Base-by-base conservation (phyloP, 2,329 filamentous ascomycete genomes). In the Pseudogymnoascus sp. region DNA sequence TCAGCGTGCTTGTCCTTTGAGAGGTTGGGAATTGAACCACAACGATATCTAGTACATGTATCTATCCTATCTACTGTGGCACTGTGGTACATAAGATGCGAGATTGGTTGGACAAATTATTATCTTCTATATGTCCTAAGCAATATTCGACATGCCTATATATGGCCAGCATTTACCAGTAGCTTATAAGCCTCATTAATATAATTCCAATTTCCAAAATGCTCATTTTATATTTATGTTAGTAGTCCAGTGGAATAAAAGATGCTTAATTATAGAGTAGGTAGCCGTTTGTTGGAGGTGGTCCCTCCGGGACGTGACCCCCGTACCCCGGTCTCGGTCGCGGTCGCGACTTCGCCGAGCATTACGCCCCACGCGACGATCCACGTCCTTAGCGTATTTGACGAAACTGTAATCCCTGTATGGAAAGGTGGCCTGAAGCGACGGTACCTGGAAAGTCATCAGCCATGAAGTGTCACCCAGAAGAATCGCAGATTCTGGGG, bases 351-450 rank as follows among this genome's bases (percentile, higher is more conserved):
- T 36, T 57, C 28, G 51, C 11, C 8, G n/a, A 34, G 51, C 16
- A 36, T 57, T 57, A 16, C n/a, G 28, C 16, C 51, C 51, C 28
- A 57, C 51, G 28, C 51, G 51, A 57, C 28, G 51, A 57, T 57
- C 51, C 51, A 14, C n/a, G 51, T 57, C 25, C n/a, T 54, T 57
- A 36, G 51, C 51, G 51, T 57, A 57, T 57, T n/a, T 34, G 51
- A 34, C 51, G 51, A 57, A 57, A 57, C 51, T 57, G 3, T 31
- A 10, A 57, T 21, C 51, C 51, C 51, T 57, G 51, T 57, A 57
- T 21, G 28, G 51, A 57, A 57, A 57, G 51, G 51, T 57, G 51
- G 51, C 51, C 51, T 57, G 51, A 57, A 57, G 14, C 51, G 51
- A 51, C 48, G 14, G 48, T 31, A 54, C 48, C 48, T 54, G 48